Conservation (phyloP, 1,284 basidiomycete genomes). For the Leccinum griseonigrum region DNA sequence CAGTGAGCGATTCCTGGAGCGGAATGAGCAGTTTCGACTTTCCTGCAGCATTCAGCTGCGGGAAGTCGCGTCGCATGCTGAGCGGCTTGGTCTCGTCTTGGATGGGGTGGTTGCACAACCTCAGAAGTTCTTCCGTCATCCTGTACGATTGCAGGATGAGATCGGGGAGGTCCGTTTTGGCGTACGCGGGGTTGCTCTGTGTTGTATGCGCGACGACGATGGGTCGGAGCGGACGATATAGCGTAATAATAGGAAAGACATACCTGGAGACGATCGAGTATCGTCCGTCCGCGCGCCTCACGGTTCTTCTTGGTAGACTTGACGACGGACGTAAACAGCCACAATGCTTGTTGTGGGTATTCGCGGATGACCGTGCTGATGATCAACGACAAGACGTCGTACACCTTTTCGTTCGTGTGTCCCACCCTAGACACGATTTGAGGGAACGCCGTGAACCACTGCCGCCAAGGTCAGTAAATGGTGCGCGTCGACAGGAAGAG, state of each 20-base stretch:
- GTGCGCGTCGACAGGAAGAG: neutral
- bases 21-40: slow-evolving; percentile 82
- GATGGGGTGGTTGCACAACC: slow-evolving; percentile 60
- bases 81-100: slow-evolving; percentile 49
- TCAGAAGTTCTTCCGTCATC: slow-evolving; percentile 71
- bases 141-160: slow-evolving; percentile 54
- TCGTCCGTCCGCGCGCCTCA: slow-evolving; percentile 57
- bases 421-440: slow-evolving; percentile 96
- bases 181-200: slow-evolving; percentile 42
- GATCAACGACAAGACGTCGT: slow-evolving; percentile 62
- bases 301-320: slow-evolving; percentile 79
- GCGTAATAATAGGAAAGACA: slow-evolving; percentile 11
- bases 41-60: slow-evolving; percentile 55
- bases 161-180: slow-evolving; percentile 41
- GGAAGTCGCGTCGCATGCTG: slow-evolving; percentile 66
- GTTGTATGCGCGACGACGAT: neutral
- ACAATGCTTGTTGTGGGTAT: slow-evolving; percentile 91
- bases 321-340: slow-evolving; percentile 89
- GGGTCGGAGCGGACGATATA: neutral
- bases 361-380: slow-evolving; percentile 74
- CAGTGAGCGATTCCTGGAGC: slow-evolving; percentile 90
- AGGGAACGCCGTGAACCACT: slow-evolving; percentile 98
- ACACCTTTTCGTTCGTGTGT: slow-evolving; percentile 73
- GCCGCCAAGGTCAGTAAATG: slow-evolving; percentile 9
- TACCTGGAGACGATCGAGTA: slow-evolving; percentile 71